A percentile compares a stretch with the other conserved stretches of the same genome.
phyloP scores from a whole-genome alignment of 2,329 filamentous ascomycete genomes.

The Penicillium sp. region DNA sequence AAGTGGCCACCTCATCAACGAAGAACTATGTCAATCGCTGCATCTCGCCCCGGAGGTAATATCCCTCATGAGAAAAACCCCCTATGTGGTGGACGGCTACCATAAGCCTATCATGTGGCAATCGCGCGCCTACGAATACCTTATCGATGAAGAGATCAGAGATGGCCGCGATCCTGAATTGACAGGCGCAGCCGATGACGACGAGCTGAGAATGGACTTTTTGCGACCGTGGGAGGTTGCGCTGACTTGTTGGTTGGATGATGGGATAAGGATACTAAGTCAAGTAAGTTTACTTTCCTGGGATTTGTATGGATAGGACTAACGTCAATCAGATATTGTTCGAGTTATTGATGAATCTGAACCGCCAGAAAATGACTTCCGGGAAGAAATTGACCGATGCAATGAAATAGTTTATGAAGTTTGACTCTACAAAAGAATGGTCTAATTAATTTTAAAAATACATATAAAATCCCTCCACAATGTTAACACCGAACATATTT shows the following conservation, averaged over 20 bases:
- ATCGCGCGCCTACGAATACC: not conserved
- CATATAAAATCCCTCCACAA: no score
- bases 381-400: not conserved
- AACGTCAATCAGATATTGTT: not conserved
- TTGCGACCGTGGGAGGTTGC: not conserved
- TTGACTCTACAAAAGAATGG: no score
- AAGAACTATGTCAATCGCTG: not conserved
- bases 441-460: no score
- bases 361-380: not conserved
- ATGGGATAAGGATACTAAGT: not conserved
- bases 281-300: not conserved
- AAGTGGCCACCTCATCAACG: not conserved
- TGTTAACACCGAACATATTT: no score
- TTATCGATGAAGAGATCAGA: not conserved
- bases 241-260: conserved; percentile 1
- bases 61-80: not conserved
- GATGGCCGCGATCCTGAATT: not conserved
- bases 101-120: not conserved
- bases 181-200: not conserved
- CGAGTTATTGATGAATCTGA: not conserved
- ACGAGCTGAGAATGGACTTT: not conserved
- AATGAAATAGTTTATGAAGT: no score
- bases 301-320: not conserved
- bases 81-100: not conserved
- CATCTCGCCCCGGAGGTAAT: not conserved